Base-by-base conservation (phyloP, 805 yeast genomes). In the Lachancea nothofagi region DNA sequence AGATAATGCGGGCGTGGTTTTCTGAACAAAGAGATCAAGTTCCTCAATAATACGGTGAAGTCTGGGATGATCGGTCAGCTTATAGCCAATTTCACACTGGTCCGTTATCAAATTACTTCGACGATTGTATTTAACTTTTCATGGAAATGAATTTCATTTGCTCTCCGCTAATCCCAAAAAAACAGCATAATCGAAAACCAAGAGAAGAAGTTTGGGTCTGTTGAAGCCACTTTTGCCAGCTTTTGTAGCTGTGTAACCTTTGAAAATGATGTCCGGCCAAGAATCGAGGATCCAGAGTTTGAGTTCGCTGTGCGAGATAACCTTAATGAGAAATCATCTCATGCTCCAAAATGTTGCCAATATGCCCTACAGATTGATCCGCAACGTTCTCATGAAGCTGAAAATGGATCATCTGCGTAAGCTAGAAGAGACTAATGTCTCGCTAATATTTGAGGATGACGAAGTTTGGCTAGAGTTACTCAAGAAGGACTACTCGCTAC, bases 371-470 rank as follows among this genome's bases (percentile, higher is more conserved):
- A 31, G 55, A n/a, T 43, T 67, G 25, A 40, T 67, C 12, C 44
- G 49, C 29, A 45, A 53, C 14, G 58, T 62, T 1, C 45, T 66
- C 17, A 39, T 45, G 27, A 56, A 58, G 36, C 49, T 61, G 10
- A 55, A 53, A 12, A 36, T 54, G 7, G 57, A 55, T 8, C 72
- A 66, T 32, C 36, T 67, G 9, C 39, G 47, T 20, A 55, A 50
- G 17, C 36, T 66, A 7, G 72, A 67, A 41, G 35, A 39, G 17
- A 41, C 36, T 2, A 65, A 65, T 41, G 61, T 62, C 0, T 42
- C 48, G 15, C 49, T 62, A 19, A 47, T 66, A 1, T 54, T 67
- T 31, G 70, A 67, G 27, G 71, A 66, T 46, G 69, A 64, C 33
- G 59, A 58, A 8, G 41, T 63, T 2, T 67, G 72, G 72, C 40